Base-by-base conservation (phyloP, 139 green algal species). In the Parachlorella kessleri region DNA sequence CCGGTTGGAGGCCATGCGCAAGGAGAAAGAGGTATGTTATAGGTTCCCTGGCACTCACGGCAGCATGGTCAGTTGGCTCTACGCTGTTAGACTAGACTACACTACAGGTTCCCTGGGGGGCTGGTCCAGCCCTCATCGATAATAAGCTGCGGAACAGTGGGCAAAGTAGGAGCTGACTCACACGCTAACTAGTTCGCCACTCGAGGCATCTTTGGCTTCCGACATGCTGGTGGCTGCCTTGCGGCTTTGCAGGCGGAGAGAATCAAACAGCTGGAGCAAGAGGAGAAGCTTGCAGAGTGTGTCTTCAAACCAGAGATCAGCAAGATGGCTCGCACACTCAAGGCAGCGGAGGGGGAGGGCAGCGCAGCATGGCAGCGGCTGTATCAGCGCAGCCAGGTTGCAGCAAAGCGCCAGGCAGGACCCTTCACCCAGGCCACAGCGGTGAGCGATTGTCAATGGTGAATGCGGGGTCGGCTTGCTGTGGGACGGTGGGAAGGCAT, bases 271-370 rank as follows among this genome's bases (percentile, higher is more conserved):
- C 55, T 87, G 40, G 85, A 88, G 41, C 86, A 88, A 72, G 86
- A 85, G 33, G 75, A 72, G 2, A 85, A 90, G 65, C 69, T 84
- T 63, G 41, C 69, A 41, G 86, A 92, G 72, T 94, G 88, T 82
- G 95, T 90, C 35, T 97, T 97, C 83, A 73, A 81, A 26, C 93
- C 93, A 4, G 48, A 77, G 36, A 91, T 97, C 76, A 76, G 39
- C 59, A 72, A 72, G n/a, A 36, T 86, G 65, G 81, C 81, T 3
- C 68, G 72, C 8, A 36, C 48, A 41, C 63, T 85, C 37, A 81
- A 85, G 59, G 9, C n/a, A 2, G 35, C 10, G 23, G 73, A 76
- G n/a, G 30, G 35, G n/a, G 28, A 54, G 21, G 18, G 21, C 35
- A 64, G 53, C 54, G 36, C 54, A 30, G 53, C 73, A 10, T 70